Evolutionary conservation across 768 basidiomycete species (phyloP), one percentile per base, ranked within the genome.

Genomic region (Collybia sordida): DNA sequence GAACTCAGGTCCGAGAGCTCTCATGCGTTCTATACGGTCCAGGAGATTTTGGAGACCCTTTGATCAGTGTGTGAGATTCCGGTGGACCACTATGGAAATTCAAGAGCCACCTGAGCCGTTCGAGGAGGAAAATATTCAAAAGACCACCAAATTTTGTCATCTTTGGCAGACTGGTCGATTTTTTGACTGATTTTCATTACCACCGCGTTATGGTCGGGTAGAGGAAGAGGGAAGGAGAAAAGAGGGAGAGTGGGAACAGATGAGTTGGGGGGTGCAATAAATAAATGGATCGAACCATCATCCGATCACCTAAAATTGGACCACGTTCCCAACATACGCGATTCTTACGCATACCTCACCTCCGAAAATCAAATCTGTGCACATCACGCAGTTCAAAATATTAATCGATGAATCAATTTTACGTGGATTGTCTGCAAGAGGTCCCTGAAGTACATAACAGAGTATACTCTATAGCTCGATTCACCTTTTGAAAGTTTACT

Each of bases 21-120:
- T 81, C 97, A 99, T 98, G 55, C 95, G 91, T 69, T 98, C 96
- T 72, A 99, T 98, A 61, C 97, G 94, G 70, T 98, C 95, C 52
- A 97, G 79, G 27, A 99, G 77, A 68, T 99, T 99, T 86, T 96
- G 92, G 41, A 97, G 72, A 56, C 91, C 92, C 86, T 96, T 47
- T 58, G 2, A 37, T 38, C 23, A 28, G 41, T 42, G 47, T 50
- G 22, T 58, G 48, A 6, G 15, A 37, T 21, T 22, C 35, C 2
- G 18, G 38, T 28, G 14, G 31, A 19, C n/a, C 23, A 15, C 27
- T 21, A 35, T 23, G 42, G 12, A 47, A 35, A 24, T 4, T 49
- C 47, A 34, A 61, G 68, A 47, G 25, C 51, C 54, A 93, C 92
- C 83, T 96, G 94, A 43, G 93, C 93, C 27, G 94, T 97, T 55